A percentile compares a stretch with the other conserved stretches of the same genome.
phyloP scores from a whole-genome alignment of 2,329 filamentous ascomycete genomes.

The Plenodomus tracheiphilus region DNA sequence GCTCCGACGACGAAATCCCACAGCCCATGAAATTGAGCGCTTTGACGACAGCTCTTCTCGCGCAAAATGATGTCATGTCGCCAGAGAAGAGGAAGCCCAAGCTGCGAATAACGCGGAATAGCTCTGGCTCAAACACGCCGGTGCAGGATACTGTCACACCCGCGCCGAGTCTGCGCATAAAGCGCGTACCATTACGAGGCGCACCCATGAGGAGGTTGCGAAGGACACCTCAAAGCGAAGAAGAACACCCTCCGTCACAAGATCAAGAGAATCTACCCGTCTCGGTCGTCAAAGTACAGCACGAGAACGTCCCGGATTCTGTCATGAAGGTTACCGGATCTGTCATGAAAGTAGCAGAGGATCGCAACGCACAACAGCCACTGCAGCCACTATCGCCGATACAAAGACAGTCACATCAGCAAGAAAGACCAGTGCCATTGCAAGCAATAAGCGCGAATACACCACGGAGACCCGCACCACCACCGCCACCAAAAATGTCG shows the following conservation, averaged over 20 bases:
- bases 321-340: constrained; percentile 39
- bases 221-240: constrained; percentile 46
- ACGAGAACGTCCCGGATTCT: constrained; percentile 30
- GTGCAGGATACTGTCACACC: constrained; percentile 46
- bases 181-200: constrained; percentile 44
- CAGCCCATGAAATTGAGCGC: constrained; percentile 89
- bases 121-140: constrained; percentile 42
- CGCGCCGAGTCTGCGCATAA: constrained; percentile 46
- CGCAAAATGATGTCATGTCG: constrained; percentile 50
- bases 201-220: constrained; percentile 45
- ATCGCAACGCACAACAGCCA: constrained; percentile 23
- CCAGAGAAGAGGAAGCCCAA: constrained; percentile 45
- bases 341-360: constrained; percentile 40
- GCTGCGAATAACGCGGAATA: constrained; percentile 43
- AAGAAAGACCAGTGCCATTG: constrained; percentile 53
- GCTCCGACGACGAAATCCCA: constrained; percentile 91
- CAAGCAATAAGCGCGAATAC: constrained; percentile 66
- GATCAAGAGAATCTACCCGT: constrained; percentile 83
- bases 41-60: constrained; percentile 81
- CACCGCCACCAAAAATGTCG: constrained; percentile 94
- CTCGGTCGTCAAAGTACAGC: constrained; percentile 33
- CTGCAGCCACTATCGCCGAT: constrained; percentile 33
- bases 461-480: constrained; percentile 73
- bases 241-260: constrained; percentile 51
- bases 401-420: constrained; percentile 44